Conservation (phyloP, 1,139 yeast species). For the Yamadazyma diddensiae region DNA sequence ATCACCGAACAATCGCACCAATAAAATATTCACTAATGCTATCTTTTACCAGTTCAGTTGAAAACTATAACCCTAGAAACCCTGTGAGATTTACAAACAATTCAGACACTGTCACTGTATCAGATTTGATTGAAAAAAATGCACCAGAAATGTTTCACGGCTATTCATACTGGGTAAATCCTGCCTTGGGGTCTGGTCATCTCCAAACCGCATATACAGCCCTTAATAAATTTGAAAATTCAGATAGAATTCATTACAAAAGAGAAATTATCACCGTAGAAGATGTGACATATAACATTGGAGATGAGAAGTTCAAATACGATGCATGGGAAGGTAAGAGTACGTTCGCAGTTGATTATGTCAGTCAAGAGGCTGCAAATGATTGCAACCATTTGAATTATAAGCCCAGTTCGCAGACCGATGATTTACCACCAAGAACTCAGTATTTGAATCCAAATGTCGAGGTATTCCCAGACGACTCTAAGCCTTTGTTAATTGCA, state of each 20-base stretch:
- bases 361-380: conserved; percentile 15
- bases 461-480: conserved; percentile 26
- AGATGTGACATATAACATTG: conserved; percentile 25
- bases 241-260: conserved; percentile 37
- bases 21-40: conserved; percentile 3
- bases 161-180: conserved; percentile 34
- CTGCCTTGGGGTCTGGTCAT: conserved; percentile 41
- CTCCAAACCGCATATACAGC: conserved; percentile 49
- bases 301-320: conserved; percentile 30
- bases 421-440: conserved; percentile 43
- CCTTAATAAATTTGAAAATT: conserved; percentile 32
- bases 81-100: conserved; percentile 26
- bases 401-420: conserved; percentile 34
- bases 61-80: conserved; percentile 22
- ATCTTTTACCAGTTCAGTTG: conserved; percentile 17
- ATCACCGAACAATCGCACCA: too few species aligned
- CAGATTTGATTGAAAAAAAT: conserved; percentile 19
- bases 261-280: conserved; percentile 35
- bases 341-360: conserved; percentile 43
- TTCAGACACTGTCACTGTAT: conserved; percentile 18
- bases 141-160: conserved; percentile 35
- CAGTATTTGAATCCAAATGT: conserved; percentile 32
- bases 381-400: conserved; percentile 26
- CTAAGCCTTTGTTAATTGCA: conserved; percentile 50
- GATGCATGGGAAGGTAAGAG: conserved; percentile 42